Percentiles rank a stretch among this genome's conserved stretches.
Evolutionary conservation across 2,329 filamentous ascomycete genomes (phyloP).

Genomic region (Ophiostoma quercus): DNA sequence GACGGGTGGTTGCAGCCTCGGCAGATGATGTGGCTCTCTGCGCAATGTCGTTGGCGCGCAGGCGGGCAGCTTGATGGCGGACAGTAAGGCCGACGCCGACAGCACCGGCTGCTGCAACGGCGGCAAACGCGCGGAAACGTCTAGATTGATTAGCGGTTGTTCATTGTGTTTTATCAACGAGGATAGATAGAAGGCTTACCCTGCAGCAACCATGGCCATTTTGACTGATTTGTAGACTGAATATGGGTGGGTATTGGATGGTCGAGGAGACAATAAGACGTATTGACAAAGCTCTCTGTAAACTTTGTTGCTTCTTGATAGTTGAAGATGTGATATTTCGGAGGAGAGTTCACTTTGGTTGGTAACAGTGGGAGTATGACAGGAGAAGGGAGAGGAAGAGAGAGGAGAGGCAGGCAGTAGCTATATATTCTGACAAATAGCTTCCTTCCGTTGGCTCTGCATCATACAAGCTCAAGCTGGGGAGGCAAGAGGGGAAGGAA

Average conservation of each 20-base stretch:
- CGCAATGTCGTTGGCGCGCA: conserved; percentile 41
- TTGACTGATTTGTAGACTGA: not conserved
- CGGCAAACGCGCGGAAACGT: conserved; percentile 38
- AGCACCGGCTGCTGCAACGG: conserved; percentile 33
- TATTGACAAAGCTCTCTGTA: too few species aligned
- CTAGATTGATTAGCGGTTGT: conserved; percentile 28
- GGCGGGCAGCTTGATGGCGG: conserved; percentile 36
- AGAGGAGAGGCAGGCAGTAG: not conserved
- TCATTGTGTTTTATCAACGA: too few species aligned
- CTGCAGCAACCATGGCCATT: conserved; percentile 5
- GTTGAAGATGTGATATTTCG: not conserved
- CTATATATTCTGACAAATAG: not conserved
- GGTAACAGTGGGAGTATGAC: not conserved
- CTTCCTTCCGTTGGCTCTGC: too few species aligned
- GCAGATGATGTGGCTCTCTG: conserved; percentile 33
- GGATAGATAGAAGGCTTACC: not conserved
- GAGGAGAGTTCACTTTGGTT: not conserved
- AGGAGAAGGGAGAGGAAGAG: not conserved
- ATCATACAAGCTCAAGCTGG: not conserved
- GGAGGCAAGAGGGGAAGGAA: not conserved
- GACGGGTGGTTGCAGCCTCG: not conserved
- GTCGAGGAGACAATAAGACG: not conserved
- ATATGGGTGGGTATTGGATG: not conserved
- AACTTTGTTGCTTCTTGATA: too few species aligned
- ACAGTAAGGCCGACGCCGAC: conserved; percentile 31